These are phyloP conservation scores for Dalbergia cultrata DNA, from an alignment of 306 rosid genomes.

Conservation along the genomic window DNA sequence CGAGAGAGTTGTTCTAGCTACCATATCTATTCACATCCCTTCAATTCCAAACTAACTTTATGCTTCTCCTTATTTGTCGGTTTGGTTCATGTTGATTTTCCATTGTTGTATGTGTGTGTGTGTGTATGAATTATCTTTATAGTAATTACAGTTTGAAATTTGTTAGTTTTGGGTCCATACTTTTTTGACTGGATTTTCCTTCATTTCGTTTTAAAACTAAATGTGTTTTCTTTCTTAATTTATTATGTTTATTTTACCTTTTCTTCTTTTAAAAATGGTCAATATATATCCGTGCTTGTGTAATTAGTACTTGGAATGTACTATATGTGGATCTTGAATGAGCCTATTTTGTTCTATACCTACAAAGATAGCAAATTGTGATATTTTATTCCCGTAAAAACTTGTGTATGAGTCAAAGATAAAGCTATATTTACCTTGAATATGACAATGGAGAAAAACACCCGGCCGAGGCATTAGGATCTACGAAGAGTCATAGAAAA, in stretches of 20 bases:
- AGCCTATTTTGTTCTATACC: neutral
- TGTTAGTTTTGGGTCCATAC: conserved; percentile 18
- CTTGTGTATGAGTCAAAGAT: conserved; percentile 5
- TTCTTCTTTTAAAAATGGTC: conserved; percentile 1
- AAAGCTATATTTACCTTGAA: conserved; percentile 12
- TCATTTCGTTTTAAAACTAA: neutral
- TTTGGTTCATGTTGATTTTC: conserved; percentile 62
- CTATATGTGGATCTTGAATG: conserved; percentile 3
- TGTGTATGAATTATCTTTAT: conserved; percentile 7
- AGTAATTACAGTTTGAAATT: conserved; percentile 5
- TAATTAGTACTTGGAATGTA: conserved; percentile 5
- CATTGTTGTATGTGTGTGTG: conserved; percentile 29
- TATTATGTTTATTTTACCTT: neutral
- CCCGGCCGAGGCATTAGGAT: conserved; percentile 31
- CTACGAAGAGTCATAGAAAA: neutral
- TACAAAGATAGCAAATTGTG: conserved; percentile 12
- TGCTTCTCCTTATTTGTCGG: conserved; percentile 69
- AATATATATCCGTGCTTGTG: neutral
- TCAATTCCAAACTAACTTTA: conserved; percentile 67
- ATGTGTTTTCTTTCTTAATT: conserved; percentile 3
- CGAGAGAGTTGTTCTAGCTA: conserved; percentile 69
- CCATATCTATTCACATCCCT: conserved; percentile 74
- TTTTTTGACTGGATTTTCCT: conserved; percentile 27
- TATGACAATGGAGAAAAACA: neutral
- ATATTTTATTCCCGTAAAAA: neutral